A percentile compares a stretch with the other conserved stretches of the same genome.
phyloP scores from a whole-genome alignment of 768 basidiomycete species.

The Lactarius sanguifluus region DNA sequence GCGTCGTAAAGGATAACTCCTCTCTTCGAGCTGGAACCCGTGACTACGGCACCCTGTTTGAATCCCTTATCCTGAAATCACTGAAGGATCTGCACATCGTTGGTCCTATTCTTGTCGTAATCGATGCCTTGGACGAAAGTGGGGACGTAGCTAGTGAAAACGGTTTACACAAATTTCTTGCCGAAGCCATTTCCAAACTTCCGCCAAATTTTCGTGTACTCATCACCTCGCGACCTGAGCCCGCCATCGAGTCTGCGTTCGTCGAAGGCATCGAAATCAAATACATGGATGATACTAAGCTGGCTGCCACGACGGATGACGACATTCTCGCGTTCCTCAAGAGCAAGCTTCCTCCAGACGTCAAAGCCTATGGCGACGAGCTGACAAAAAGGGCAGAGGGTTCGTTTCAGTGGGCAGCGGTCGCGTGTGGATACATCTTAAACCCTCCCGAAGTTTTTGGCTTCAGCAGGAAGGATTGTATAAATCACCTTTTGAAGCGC shows the following conservation, averaged over 20 bases:
- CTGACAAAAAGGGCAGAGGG: background rate
- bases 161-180: background rate
- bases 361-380: background rate
- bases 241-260: background rate
- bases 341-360: background rate
- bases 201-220: constrained; percentile 1
- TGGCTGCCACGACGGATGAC: background rate
- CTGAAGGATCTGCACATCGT: background rate
- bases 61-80: background rate
- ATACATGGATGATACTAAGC: background rate
- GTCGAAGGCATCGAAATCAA: background rate
- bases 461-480: no score
- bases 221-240: background rate
- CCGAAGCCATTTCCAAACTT: background rate
- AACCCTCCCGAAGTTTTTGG: no score
- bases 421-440: background rate
- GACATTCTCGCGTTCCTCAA: background rate
- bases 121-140: constrained; percentile 5
- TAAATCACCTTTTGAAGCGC: no score
- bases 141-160: background rate
- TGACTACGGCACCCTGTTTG: background rate
- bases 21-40: background rate
- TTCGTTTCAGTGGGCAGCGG: background rate
- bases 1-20: background rate
- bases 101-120: background rate